A percentile compares a stretch with the other conserved stretches of the same genome.
phyloP scores from a whole-genome alignment of 441 rosid species.

The Populus hybrid region DNA sequence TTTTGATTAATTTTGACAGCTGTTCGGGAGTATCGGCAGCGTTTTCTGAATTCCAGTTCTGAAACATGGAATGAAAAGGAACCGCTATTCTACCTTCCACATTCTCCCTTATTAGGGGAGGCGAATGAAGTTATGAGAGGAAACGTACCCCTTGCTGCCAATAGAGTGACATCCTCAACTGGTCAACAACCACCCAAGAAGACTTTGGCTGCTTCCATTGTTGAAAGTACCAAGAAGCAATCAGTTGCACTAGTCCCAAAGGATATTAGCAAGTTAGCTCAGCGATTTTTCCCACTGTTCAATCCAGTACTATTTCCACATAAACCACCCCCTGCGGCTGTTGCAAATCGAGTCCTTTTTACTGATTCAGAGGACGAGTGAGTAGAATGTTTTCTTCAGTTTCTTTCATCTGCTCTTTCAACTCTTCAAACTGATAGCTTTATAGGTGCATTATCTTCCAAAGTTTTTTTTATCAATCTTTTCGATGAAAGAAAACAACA shows the following conservation, averaged over 20 bases:
- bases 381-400: slow-evolving; percentile 37
- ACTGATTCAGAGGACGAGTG: slow-evolving; percentile 98
- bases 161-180: slow-evolving; percentile 30
- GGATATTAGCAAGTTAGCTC: slow-evolving; percentile 77
- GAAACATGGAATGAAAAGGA: slow-evolving; percentile 57
- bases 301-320: slow-evolving; percentile 81
- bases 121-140: slow-evolving; percentile 38
- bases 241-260: slow-evolving; percentile 88
- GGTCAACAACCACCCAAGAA: slow-evolving; percentile 62
- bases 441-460: slow-evolving; percentile 7
- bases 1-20: slow-evolving; percentile 49
- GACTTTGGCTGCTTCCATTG: slow-evolving; percentile 83
- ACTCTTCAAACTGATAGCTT: not conserved
- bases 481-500: not conserved
- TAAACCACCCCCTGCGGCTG: slow-evolving; percentile 82
- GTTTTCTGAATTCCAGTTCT: slow-evolving; percentile 51
- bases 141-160: slow-evolving; percentile 27
- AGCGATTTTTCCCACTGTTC: slow-evolving; percentile 58
- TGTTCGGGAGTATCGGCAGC: slow-evolving; percentile 56
- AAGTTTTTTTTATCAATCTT: not conserved
- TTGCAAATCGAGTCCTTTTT: slow-evolving; percentile 86
- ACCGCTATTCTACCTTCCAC: slow-evolving; percentile 68
- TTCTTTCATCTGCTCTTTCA: not conserved
- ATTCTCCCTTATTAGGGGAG: slow-evolving; percentile 31
- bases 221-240: slow-evolving; percentile 82